Evolutionary conservation across 345 rosid species (phyloP), one percentile per base, ranked within the genome.

Genomic region (Ricinus communis): DNA sequence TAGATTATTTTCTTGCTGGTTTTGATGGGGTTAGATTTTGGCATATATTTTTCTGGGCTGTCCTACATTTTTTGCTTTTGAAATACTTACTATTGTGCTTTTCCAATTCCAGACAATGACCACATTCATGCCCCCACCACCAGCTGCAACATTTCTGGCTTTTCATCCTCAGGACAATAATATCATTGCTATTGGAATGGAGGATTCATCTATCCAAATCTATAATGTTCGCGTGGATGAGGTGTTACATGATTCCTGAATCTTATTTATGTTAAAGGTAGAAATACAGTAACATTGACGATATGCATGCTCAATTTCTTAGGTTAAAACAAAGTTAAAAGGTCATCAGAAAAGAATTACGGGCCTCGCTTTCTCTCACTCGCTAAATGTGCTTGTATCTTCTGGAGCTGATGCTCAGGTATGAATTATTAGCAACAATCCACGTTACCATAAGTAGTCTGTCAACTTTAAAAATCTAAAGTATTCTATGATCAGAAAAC

Each of bases 391-490:
- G 74, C 93, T 93, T 22, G 90, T 93, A 45, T 93, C 96, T 71
- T 90, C 98, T 6, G 98, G 98, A 62, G 98, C 96, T 45, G 96
- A 90, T 68, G 75, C 90, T 62, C 96, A 90, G 91, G 96, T 88
- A 60, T 71, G 79, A 72, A 71, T 71, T 72, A 27, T 38, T 10
- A 27, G 15, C 47, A 61, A 45, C 60, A 19, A 8, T 22, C 12
- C 52, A 63, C 36, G 9, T 45, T 62, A 30, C 49, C 41, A 16
- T 55, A 58, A 70, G 47, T 40, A 64, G 24, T 60, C 30, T 3
- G 47, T 9, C n/a, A 62, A 22, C 38, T 50, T 54, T 9, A 0
- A 43, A 58, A 18, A 58, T 3, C 1, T 49, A 33, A 24, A 18
- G 58, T 43, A 36, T 47, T 14, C 33, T 16, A 49, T 41, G 25